Base-by-base conservation (phyloP, 345 rosid genomes). In the Clarkia xantiana region DNA sequence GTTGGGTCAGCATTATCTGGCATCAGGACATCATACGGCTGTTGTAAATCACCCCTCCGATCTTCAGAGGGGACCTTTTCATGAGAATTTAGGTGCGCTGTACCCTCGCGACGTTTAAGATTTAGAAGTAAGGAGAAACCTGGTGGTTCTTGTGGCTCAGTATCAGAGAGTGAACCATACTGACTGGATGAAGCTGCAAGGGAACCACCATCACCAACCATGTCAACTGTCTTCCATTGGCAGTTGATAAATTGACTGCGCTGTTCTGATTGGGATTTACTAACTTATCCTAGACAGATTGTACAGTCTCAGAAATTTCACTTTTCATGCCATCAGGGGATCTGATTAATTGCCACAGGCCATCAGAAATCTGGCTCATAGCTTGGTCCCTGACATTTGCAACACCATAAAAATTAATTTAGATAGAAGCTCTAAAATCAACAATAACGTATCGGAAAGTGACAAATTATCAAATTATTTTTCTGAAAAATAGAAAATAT, bases 341-440 rank as follows among this genome's bases (percentile, higher is more conserved):
- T 72, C 74, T 85, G 56, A 89, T 85, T 64, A 89, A 74, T 52
- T 72, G 75, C 97, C 91, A 82, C 7, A 85, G 65, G n/a, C 75
- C 77, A 62, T 77, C 82, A 19, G 95, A 85, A 51, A 89, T 72
- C 67, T 80, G 81, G 67, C 69, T 63, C 71, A 71, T 66, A 67
- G 77, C 69, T 67, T 77, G 62, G 63, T 57, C 68, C 80, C 97
- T 82, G 54, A 42, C 40, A 25, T 47, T 20, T 46, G 36, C 44
- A 49, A 51, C 43, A 54, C 11, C 53, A 9, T 10, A 3, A 22
- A 16, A 18, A 17, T 49, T 38, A n/a, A 9, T 44, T 36, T 49
- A 38, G 36, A 19, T 9, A 54, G 40, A 16, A 4, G 16, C 38
- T 42, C 14, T 9, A 3, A 9, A 22, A 6, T 53, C 19, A 19